Evolutionary conservation across 2,329 filamentous ascomycete genomes (phyloP).

Genomic region (Leptographium galeiforme): DNA sequence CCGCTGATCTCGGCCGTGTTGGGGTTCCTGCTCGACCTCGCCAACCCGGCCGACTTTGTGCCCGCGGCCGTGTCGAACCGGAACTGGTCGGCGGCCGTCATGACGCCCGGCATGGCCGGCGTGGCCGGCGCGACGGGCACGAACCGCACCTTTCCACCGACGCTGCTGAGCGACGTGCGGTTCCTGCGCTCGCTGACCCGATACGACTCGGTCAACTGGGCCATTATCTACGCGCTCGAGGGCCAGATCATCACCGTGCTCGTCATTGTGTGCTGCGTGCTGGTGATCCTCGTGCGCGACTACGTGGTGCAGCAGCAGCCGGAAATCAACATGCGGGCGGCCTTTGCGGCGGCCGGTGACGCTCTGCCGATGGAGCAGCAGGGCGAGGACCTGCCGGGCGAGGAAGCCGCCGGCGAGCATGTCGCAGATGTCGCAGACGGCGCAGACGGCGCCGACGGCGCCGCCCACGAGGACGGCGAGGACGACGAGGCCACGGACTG

Average conservation of each 20-base stretch:
- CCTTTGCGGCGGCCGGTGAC: constrained; percentile 29
- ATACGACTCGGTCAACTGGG: constrained; percentile 59
- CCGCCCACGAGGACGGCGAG: not conserved
- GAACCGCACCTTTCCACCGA: constrained; percentile 15
- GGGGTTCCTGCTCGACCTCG: constrained; percentile 16
- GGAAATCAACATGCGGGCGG: constrained; percentile 68
- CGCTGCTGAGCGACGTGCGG: constrained; percentile 42
- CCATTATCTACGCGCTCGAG: constrained; percentile 73
- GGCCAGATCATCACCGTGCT: constrained; percentile 87
- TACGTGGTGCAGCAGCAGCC: constrained; percentile 98
- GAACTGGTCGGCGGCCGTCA: constrained; percentile 7
- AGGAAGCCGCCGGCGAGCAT: too few species aligned
- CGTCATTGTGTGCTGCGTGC: constrained; percentile 85
- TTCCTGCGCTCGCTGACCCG: constrained; percentile 51
- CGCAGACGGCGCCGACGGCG: not conserved
- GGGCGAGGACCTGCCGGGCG: too few species aligned
- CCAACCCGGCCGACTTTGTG: constrained; percentile 12
- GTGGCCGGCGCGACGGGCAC: too few species aligned
- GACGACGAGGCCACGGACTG: not conserved
- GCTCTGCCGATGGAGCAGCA: not conserved
- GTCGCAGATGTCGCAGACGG: not conserved
- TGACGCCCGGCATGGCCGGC: not conserved
- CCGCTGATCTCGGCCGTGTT: constrained; percentile 21
- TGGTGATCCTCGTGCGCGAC: constrained; percentile 93
- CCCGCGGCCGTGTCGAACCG: constrained; percentile 9